phyloP scores from a whole-genome alignment of 495 filamentous ascomycete species.

The Neurospora sp. region DNA sequence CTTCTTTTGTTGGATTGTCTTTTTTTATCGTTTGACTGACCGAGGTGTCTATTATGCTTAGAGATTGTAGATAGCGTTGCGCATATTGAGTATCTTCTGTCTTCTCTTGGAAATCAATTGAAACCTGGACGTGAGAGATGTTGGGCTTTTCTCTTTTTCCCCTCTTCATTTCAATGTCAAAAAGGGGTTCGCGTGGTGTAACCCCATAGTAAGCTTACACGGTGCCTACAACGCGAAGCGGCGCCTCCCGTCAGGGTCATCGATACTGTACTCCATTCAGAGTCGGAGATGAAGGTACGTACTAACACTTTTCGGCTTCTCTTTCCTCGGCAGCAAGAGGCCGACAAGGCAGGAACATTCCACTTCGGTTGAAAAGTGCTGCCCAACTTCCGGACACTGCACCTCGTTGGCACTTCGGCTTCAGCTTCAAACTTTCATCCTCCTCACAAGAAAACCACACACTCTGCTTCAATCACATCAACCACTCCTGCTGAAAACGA shows the following conservation, averaged over 20 bases:
- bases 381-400: not conserved
- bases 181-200: not conserved
- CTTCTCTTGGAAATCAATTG: not conserved
- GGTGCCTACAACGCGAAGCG: not conserved
- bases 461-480: not conserved
- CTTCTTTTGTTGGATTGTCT: not conserved
- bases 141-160: not conserved
- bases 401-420: not conserved
- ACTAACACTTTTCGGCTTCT: not conserved
- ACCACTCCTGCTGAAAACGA: not conserved
- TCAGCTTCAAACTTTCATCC: not conserved
- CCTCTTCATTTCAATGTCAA: not conserved
- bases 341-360: not conserved
- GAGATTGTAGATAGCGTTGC: not conserved
- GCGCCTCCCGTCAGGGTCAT: not conserved
- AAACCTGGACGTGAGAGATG: not conserved
- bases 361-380: not conserved
- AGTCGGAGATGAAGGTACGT: not conserved
- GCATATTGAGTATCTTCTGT: not conserved
- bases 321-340: not conserved
- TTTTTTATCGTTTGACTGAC: not conserved
- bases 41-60: not conserved
- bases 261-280: not conserved
- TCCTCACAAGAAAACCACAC: not conserved
- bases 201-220: not conserved